Evolutionary conservation across 1,284 basidiomycete species (phyloP), one percentile per base, ranked within the genome.

Genomic region (Heterobasidion occidentale): DNA sequence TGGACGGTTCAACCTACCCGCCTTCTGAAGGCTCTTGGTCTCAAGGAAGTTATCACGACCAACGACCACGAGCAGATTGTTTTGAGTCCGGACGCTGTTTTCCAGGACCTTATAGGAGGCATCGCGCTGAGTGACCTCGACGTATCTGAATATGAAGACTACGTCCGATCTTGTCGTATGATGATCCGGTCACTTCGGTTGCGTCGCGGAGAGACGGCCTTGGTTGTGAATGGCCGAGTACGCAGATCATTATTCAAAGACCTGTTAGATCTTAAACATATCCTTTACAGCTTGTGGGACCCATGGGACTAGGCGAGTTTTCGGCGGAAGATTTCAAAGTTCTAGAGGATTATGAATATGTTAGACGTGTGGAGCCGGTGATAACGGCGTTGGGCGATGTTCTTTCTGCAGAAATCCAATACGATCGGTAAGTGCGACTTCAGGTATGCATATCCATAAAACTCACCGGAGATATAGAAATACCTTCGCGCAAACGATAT

Each of bases 141-240:
- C 54, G 54, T 61, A 15, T 65, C 61, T 20, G 65, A 68, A 14
- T 79, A 80, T 61, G 63, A 62, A 7, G 61, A 68, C 11, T 83
- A 76, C 59, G 63, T 79, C 6, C 73, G 67, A 47, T 66, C 74
- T 0, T 74, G 77, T 58, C 71, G 72, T 42, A 64, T 80, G 35
- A 62, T 88, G 27, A 71, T 72, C 4, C 71, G 77, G 20, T 76
- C 78, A 48, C 63, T 94, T 1, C 78, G 78, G 1, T 62, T 94
- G 42, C 62, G 69, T 11, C 77, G 80, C 1, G 84, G 86, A 0
- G 70, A 84, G 56, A 74, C 76, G 15, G 87, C 78, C 1, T 57
- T 97, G 19, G 62, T 94, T 44, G 73, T 91, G 52, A 96, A 96
- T 63, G 94, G 94, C 44, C 77, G 94, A 36, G 92, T 94, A 65